Evolutionary conservation across 352 stramenopile species (phyloP), one percentile per base, ranked within the genome.

Genomic region (Globisporangium heterothallicum): DNA sequence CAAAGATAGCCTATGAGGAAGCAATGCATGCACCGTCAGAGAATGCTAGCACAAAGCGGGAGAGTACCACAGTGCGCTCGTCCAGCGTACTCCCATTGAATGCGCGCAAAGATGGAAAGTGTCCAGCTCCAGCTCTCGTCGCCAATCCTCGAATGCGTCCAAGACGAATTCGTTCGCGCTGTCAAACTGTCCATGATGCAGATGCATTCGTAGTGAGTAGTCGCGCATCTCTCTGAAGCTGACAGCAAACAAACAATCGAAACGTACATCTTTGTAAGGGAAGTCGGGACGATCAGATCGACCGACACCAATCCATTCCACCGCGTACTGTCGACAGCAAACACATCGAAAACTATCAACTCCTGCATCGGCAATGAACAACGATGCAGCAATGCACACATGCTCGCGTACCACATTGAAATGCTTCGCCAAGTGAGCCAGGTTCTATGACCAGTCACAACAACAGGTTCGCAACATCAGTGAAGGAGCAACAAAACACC

Each of bases 271-370:
- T 40, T 73, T 82, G 53, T 76, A 76, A 1, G 74, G 55, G 38
- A 90, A 88, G 26, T 90, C 78, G 10, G 83, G 83, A 14, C 78
- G 80, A 55, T 94, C 80, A 8, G 78, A 92, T 12, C 83, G 83
- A 2, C 77, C 83, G 27, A 85, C 72, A 41, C 83, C 83, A 44
- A 91, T 87, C 83, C 83, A 94, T 43, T 94, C 80, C 25, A 94
- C 83, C 3, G 83, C 78, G 58, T 92, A 94, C 79, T 92, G 14
- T 19, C 35, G 8, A 44, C 4, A 47, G 27, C 6, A 48, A 52
- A 42, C 19, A 53, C 5, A 42, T 7, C 22, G 6, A 35, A 21
- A 14, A 47, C 22, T 42, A 32, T 16, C 19, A 19, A 36, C 34
- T 25, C 9, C n/a, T n/a, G n/a, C n/a, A n/a, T n/a, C n/a, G n/a